Evolutionary conservation across 768 basidiomycete species (phyloP).

Genomic region (Russula griseocarnosa): DNA sequence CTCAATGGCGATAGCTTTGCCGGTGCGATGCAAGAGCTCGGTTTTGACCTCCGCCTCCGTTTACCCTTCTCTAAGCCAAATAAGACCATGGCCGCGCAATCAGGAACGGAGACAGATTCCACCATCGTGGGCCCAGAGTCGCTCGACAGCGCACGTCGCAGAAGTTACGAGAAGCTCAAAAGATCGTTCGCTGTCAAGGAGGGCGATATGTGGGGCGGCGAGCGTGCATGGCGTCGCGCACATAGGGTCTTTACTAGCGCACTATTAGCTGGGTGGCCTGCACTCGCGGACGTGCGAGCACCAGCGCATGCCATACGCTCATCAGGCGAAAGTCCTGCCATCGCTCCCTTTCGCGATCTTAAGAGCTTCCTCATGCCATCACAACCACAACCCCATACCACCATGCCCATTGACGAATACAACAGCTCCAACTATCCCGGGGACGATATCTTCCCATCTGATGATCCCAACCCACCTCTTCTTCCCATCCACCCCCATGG

Average conservation of each 20-base stretch:
- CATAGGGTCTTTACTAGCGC: constrained; percentile 52
- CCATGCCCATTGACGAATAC: neutral
- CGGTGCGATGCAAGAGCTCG: constrained; percentile 48
- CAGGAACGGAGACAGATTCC: neutral
- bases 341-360: constrained; percentile 34
- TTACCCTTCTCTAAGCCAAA: neutral
- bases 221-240: constrained; percentile 45
- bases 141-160: constrained; percentile 28
- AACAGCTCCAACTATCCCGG: no score
- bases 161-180: constrained; percentile 32
- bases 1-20: constrained; percentile 49
- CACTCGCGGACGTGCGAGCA: constrained; percentile 35
- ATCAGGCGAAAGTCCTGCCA: constrained; percentile 29
- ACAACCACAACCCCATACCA: neutral
- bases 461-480: constrained; percentile 21
- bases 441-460: neutral
- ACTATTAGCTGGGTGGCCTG: constrained; percentile 55
- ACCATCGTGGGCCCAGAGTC: neutral
- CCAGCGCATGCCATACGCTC: constrained; percentile 40
- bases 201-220: constrained; percentile 33
- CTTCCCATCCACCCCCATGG: constrained; percentile 20
- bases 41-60: constrained; percentile 34
- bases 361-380: constrained; percentile 31
- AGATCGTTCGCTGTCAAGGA: constrained; percentile 31
- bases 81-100: no score